Evolutionary conservation across 2,329 filamentous ascomycete genomes (phyloP).

Genomic region (Hymenoscyphus fraxineus): DNA sequence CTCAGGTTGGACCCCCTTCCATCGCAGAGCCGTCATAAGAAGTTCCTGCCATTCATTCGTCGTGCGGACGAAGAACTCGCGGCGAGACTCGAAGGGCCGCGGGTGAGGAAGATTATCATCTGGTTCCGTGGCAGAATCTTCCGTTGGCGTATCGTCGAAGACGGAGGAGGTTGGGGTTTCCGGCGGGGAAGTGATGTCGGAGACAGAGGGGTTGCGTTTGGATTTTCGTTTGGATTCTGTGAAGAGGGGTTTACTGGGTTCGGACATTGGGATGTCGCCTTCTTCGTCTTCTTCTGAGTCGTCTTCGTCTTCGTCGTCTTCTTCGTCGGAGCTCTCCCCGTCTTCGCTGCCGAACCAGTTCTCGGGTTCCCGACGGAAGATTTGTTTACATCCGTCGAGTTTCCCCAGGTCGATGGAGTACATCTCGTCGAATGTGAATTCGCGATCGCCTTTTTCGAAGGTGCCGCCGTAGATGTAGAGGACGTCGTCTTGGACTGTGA

Average conservation of each 20-base stretch:
- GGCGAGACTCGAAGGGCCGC: conserved; percentile 70
- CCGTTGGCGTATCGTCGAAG: conserved; percentile 49
- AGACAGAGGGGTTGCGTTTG: conserved; percentile 46
- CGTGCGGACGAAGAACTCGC: conserved; percentile 89
- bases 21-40: conserved; percentile 70
- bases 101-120: conserved; percentile 36
- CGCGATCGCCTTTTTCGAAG: conserved; percentile 88
- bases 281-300: conserved; percentile 47
- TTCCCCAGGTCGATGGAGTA: conserved; percentile 93
- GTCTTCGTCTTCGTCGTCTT: conserved; percentile 45
- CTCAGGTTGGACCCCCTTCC: conserved; percentile 63
- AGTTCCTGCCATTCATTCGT: conserved; percentile 88
- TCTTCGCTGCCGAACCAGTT: conserved; percentile 75
- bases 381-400: conserved; percentile 86
- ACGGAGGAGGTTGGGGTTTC: conserved; percentile 46
- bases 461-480: conserved; percentile 95
- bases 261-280: conserved; percentile 40
- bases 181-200: conserved; percentile 39
- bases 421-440: conserved; percentile 94
- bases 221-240: conserved; percentile 48
- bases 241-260: conserved; percentile 33
- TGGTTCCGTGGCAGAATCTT: conserved; percentile 16
- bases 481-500: conserved; percentile 87
- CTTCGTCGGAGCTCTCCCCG: conserved; percentile 55
- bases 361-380: conserved; percentile 79